Base-by-base conservation (phyloP, 257 asterid genomes). In the Gynochthodes officinalis region DNA sequence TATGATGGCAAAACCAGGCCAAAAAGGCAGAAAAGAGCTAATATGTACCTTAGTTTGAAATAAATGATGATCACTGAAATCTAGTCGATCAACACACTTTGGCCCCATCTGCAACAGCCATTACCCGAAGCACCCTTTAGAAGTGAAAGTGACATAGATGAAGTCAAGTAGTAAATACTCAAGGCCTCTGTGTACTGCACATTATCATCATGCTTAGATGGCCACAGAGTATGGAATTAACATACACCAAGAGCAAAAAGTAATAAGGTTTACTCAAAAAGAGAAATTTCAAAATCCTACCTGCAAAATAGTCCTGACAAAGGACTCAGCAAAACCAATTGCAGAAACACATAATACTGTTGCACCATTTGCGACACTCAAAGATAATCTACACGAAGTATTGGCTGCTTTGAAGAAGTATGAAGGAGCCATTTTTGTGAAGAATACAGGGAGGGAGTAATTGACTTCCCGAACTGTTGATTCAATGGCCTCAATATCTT, bases 51-150 rank as follows among this genome's bases (percentile, higher is more conserved):
- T 73, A 54, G 78, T 33, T 59, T 77, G 78, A 79, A 94, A 91
- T 5, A 73, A 74, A 86, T 91, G 95, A 83, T 94, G 98, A 78
- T 94, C 98, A 72, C 90, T 88, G 78, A 88, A 94, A 76, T 91
- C 96, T n/a, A 94, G 67, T 73, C 87, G 85, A 81, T 88, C 96
- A 76, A 88, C 91, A 82, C 82, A 72, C 61, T 76, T 69, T 7
- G 99, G 89, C 72, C 84, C 95, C 97, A 94, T 86, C 98, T 94
- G 93, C 80, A 83, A 78, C 58, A 50, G 64, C 30, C 60, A 57
- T 33, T 25, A 52, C 73, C 70, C 70, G 27, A 35, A 64, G 54
- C 60, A 80, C 61, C 67, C 72, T 58, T 76, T 30, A 65, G 25
- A 64, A 13, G 42, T 46, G 2, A 63, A 67, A 32, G 12, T 3